A percentile compares a stretch with the other conserved stretches of the same genome.
phyloP scores from a whole-genome alignment of 176 grass and related monocot genomes.

The Ananas comosus region DNA sequence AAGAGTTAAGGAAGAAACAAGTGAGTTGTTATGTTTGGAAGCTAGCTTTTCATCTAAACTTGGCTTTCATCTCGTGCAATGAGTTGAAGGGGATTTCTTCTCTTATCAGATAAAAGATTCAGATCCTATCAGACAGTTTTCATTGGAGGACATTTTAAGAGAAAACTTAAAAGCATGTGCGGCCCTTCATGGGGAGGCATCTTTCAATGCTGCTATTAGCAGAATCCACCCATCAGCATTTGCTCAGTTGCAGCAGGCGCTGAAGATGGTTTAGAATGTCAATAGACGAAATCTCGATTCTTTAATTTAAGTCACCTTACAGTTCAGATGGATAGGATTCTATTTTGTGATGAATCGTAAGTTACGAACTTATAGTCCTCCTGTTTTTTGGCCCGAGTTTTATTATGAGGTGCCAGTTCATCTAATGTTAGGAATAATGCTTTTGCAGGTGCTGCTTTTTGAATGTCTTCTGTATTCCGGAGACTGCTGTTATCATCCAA shows the following conservation, averaged over 20 bases:
- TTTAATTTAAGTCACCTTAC: conserved; percentile 20
- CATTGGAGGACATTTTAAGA: conserved; percentile 61
- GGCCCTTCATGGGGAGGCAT: conserved; percentile 65
- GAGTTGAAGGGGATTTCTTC: neutral
- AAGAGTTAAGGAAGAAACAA: conserved; percentile 76
- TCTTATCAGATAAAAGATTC: conserved; percentile 21
- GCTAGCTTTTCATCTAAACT: conserved; percentile 7
- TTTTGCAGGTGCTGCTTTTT: neutral
- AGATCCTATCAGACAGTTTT: conserved; percentile 86
- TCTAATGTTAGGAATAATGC: neutral
- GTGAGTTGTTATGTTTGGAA: conserved; percentile 28
- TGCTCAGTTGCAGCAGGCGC: conserved; percentile 79
- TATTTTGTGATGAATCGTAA: neutral
- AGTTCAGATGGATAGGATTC: neutral
- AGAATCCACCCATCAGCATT: conserved; percentile 90
- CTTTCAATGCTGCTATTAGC: conserved; percentile 82
- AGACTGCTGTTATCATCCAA: no score
- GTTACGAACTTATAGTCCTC: neutral
- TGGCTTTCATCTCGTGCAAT: neutral
- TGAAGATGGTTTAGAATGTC: conserved; percentile 66
- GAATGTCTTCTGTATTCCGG: neutral
- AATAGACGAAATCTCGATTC: conserved; percentile 33
- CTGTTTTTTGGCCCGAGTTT: neutral
- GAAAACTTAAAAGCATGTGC: conserved; percentile 92
- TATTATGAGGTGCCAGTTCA: neutral